Base-by-base conservation (phyloP, 176 grass and related monocot species). In the Aegilops sharonensis region DNA sequence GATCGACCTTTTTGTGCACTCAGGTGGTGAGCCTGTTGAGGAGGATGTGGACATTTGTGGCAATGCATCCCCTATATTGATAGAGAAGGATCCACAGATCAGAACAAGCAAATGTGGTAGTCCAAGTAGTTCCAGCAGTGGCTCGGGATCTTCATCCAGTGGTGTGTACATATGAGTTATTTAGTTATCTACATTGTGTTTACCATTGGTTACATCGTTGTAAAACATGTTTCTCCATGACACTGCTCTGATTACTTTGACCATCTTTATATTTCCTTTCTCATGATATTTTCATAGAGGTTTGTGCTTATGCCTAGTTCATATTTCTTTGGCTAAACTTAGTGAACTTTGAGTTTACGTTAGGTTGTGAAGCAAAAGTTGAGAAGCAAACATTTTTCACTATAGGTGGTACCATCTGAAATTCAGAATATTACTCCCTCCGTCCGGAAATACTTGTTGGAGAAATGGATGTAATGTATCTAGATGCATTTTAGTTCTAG, bases 21-120 rank as follows among this genome's bases (percentile, higher is more conserved):
- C 82, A 85, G 75, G 63, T 68, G 80, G 72, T 3, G 89, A 99
- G 37, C 97, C 76, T 52, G 40, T 89, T 54, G 97, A 99, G 31
- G 97, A 99, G 85, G 94, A 97, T 91, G 94, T 99, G 67, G 97
- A 99, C 87, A 99, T 99, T 64, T 89, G 94, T 64, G 94, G 90
- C 39, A 92, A 99, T 87, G 94, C 89, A 74, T 84, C 94, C 68
- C 94, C 97, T 48, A 80, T 99, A 77, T 86, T 89, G 50, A 90
- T 99, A 73, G 90, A 91, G 72, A 99, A 99, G 40, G 89, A 94
- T 84, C 56, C 83, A 65, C 86, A 89, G 40, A 78, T 81, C 77
- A 93, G 68, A 78, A 77, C 72, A 80, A 73, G 67, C 82, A 93
- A 95, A 56, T 64, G 73, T 39, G 85, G 89, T 81, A 94, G 92